Conservation (phyloP, 177 flowering plant genomes). For the Vitis hybrid region DNA sequence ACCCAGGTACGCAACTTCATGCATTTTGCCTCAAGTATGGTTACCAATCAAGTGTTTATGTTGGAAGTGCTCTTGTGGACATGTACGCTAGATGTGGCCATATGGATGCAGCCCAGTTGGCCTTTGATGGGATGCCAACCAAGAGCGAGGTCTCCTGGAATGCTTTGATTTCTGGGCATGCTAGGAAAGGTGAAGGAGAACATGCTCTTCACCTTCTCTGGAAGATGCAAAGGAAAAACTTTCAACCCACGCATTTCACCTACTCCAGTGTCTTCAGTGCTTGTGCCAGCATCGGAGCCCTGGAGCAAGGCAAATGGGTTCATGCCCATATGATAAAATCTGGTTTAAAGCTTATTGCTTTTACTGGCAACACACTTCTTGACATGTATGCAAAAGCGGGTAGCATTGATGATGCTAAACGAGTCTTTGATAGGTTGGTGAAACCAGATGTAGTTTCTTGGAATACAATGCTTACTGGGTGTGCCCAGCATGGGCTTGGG, state of each 20-base stretch:
- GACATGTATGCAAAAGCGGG: constrained; percentile 75
- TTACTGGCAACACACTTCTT: constrained; percentile 56
- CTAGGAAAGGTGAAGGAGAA: constrained; percentile 56
- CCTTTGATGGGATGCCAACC: constrained; percentile 37
- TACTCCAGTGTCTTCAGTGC: constrained; percentile 57
- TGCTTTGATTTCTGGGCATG: constrained; percentile 68
- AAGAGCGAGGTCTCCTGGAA: constrained; percentile 78
- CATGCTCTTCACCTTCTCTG: constrained; percentile 38
- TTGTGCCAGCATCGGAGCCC: constrained; percentile 51
- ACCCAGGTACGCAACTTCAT: constrained; percentile 54
- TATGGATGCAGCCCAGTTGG: constrained; percentile 43
- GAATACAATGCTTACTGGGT: constrained; percentile 68
- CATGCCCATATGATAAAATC: constrained; percentile 68
- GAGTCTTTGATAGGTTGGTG: constrained; percentile 54
- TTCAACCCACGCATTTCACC: constrained; percentile 53
- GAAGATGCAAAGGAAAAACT: constrained; percentile 50
- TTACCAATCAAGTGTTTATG: constrained; percentile 45
- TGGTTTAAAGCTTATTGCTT: constrained; percentile 50
- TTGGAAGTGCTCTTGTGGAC: constrained; percentile 61
- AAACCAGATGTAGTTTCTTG: constrained; percentile 57
- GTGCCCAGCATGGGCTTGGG: constrained; percentile 66
- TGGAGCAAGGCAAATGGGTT: constrained; percentile 70
- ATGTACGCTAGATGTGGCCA: constrained; percentile 58
- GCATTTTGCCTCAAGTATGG: constrained; percentile 43
- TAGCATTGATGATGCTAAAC: constrained; percentile 58